Conservation (phyloP, 2,329 filamentous ascomycete genomes). For the Exophiala sp. region DNA sequence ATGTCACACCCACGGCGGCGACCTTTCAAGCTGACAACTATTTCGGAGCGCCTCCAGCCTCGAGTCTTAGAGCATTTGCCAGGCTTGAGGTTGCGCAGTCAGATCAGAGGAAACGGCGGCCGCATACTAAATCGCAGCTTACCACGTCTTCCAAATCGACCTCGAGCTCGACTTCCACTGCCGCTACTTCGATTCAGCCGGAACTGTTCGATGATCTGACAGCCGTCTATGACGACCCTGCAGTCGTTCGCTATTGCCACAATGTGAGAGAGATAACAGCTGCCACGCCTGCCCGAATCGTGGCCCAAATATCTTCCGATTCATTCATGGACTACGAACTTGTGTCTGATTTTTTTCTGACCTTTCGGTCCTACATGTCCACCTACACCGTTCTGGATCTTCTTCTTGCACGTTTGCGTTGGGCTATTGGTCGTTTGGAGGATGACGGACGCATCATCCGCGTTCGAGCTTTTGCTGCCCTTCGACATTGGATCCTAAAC, state of each 20-base stretch:
- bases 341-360: slow-evolving; percentile 95
- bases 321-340: slow-evolving; percentile 96
- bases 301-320: slow-evolving; percentile 94
- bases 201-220: slow-evolving; percentile 77
- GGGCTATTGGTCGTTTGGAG: slow-evolving; percentile 76
- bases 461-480: slow-evolving; percentile 89
- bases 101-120: background rate
- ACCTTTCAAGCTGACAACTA: slow-evolving; percentile 15
- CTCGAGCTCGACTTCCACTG: slow-evolving; percentile 27
- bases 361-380: slow-evolving; percentile 82
- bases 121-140: slow-evolving; percentile 11
- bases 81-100: slow-evolving; percentile 8
- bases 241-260: slow-evolving; percentile 77
- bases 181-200: slow-evolving; percentile 50
- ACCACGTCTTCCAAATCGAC: slow-evolving; percentile 37
- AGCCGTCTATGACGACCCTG: slow-evolving; percentile 74
- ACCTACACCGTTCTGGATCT: slow-evolving; percentile 73
- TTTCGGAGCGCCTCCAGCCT: slow-evolving; percentile 16
- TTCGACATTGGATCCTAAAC: slow-evolving; percentile 96
- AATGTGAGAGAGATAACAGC: slow-evolving; percentile 73
- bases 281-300: slow-evolving; percentile 83
- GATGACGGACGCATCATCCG: slow-evolving; percentile 91
- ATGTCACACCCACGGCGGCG: slow-evolving; percentile 38
- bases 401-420: slow-evolving; percentile 77
- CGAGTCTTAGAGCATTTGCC: slow-evolving; percentile 20